Base-by-base conservation (phyloP, 108 stramenopile genomes). In the Conticribra weissflogii region DNA sequence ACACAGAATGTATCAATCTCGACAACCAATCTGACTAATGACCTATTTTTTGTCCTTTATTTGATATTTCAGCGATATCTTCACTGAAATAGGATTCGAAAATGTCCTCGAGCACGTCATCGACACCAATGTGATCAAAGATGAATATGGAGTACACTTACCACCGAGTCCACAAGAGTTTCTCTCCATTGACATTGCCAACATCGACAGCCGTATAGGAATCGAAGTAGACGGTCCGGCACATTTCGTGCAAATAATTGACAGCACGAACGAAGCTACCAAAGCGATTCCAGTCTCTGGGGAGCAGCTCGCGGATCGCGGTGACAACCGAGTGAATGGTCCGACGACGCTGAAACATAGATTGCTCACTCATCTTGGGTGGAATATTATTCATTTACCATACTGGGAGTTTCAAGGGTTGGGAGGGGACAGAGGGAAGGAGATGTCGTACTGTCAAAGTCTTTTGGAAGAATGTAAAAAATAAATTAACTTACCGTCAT, bases 151-250 rank as follows among this genome's bases (percentile, higher is more conserved):
- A 9, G 55, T 82, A 44, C 19, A 67, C 21, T 45, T 88, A 28
- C 52, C 81, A 22, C 33, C 73, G 18, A 67, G 36, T 48, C 79
- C 78, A 23, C 58, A 76, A n/a, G 83, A 85, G 50, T 78, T 89
- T 52, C 66, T 89, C 23, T 86, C 85, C 9, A 60, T 89, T 33
- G 92, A 93, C 68, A 85, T 93, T 73, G 92, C 92, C 51, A 81
- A 93, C 59, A 49, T 85, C 24, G 72, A 79, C 3, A 23, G 59
- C 14, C 71, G 67, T 33, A 77, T 95, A 34, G 93, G 90, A 12
- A 79, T 95, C 28, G 93, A 95, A 76, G 89, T 95, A 1, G 93
- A 95, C 54, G 93, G 93, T 45, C 93, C 93, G 2, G 84, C 83
- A 8, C 93, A 95, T 73, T 95, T 85, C 47, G 65, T 88, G 22